Base-by-base conservation (phyloP, 2,329 filamentous ascomycete genomes). In the Fusarium algeriense region DNA sequence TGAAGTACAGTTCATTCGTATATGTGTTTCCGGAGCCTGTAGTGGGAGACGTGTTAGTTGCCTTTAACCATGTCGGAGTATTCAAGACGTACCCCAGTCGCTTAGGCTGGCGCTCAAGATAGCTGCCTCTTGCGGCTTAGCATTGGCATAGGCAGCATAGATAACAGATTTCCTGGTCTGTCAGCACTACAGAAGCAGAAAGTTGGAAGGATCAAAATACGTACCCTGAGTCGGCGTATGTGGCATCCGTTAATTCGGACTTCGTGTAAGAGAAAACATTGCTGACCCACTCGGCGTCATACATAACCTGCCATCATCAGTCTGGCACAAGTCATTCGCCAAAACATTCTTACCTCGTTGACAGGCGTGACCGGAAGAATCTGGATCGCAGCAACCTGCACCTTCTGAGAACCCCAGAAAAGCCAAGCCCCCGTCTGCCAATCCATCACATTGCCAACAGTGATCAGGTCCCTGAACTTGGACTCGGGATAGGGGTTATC, bases 181-280 rank as follows among this genome's bases (percentile, higher is more conserved):
- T 55, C 6, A 34, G 19, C 12, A 23, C 17, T 20, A 19, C 9
- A 17, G 26, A 30, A 11, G 2, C 20, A 23, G 20, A 23, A 9
- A 38, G 8, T 5, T 23, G 6, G 3, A 5, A 14, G n/a, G 6
- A 2, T 5, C 23, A 20, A 11, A 3, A 4, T 17, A 40, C 50
- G 4, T 11, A 55, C 52, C 52, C 45, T 5, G 52, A 55, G 11
- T 55, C 52, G 4, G 52, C 52, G 3, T 55, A 45, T 7, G 52
- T 19, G 3, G 38, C 30, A 15, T 45, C 34, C 7, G 38, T 9
- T 2, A 55, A 45, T n/a, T 55, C 52, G 1, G 38, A 30, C 52
- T 45, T 55, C 6, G 52, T 55, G 20, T 55, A 55, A n/a, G 30
- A 5, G 9, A 55, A 55, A 14, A 55, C 40, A 15, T 55, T 55